Base-by-base conservation (phyloP, 164 flowering plant genomes). In the Hamamelis virginiana region DNA sequence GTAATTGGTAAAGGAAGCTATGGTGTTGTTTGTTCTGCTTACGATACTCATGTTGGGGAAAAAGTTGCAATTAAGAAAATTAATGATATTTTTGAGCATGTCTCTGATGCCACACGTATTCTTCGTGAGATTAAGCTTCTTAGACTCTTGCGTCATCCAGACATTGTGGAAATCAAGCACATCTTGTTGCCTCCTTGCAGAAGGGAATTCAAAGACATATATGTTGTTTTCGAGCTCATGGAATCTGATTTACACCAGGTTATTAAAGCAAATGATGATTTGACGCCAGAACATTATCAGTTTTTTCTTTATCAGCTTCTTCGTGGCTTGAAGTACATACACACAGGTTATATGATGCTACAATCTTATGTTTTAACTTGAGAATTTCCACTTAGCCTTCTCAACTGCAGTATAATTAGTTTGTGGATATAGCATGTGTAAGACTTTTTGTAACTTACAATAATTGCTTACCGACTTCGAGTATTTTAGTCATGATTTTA, bases 1-100 rank as follows among this genome's bases (percentile, higher is more conserved):
- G 97, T 94, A 14, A 89, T 92, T 68, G 98, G 98, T 46, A 94
- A 91, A 88, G 98, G 98, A 70, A 94, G 98, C 81, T 94, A 94
- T 76, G 98, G 97, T 45, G 92, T 94, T 71, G 98, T 94, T 59
- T 89, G 95, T 80, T 92, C 97, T 65, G 97, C 97, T 11, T 87
- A 79, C 67, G 97, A 94, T 65, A 85, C 95, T 21, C 97, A 89
- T 78, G 74, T 82, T 27, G 97, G 97, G 72, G 98, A 94, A 62
- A 94, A 94, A 73, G 98, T 94, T 50, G 97, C 98, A 2, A 94
- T 94, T 57, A 94, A 94, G 75, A 94, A 94, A 84, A 94, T 94
- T 47, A 94, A 94, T 84, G 98, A 94, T 74, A 91, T 94, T 23
- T 94, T 94, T 73, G 98, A 94, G 70, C 98, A 94, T 76, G 97